phyloP scores from a whole-genome alignment of 2,329 filamentous ascomycete species.

The Leptographium flavum region DNA sequence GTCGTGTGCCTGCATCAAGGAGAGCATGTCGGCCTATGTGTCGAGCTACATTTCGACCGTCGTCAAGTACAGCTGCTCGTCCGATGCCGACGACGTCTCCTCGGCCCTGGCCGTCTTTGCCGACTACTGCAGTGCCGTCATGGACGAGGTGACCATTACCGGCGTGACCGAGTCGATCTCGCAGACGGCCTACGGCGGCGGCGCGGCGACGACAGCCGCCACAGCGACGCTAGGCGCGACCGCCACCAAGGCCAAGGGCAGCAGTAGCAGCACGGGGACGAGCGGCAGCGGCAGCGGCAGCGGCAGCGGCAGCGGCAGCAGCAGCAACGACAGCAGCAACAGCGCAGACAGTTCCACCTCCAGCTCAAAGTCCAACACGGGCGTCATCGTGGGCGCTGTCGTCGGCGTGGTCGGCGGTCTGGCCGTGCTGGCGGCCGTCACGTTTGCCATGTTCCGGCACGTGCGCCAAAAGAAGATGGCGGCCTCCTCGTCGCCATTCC shows the following conservation, averaged over 20 bases:
- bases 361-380: conserved; percentile 13
- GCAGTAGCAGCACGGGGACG: conserved; percentile 4
- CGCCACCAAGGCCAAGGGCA: neutral
- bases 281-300: conserved; percentile 4
- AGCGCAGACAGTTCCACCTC: neutral
- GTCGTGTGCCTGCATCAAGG: conserved; percentile 37
- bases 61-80: conserved; percentile 30
- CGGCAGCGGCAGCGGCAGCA: neutral
- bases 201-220: neutral
- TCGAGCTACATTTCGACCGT: conserved; percentile 28
- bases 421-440: conserved; percentile 17
- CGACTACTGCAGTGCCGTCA: conserved; percentile 35
- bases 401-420: conserved; percentile 20
- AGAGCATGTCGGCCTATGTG: conserved; percentile 27
- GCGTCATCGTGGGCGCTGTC: conserved; percentile 21
- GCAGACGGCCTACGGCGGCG: conserved; percentile 4
- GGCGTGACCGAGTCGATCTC: conserved; percentile 25
- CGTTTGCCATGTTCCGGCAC: conserved; percentile 21
- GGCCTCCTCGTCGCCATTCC: conserved; percentile 3
- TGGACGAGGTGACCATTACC: conserved; percentile 22
- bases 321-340: too few relatives aligned
- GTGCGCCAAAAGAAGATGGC: conserved; percentile 14
- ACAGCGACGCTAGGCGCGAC: neutral
- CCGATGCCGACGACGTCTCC: conserved; percentile 27
- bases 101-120: conserved; percentile 31